Conservation (phyloP, 2,329 filamentous ascomycete species). For the Coleophoma crateriformis region DNA sequence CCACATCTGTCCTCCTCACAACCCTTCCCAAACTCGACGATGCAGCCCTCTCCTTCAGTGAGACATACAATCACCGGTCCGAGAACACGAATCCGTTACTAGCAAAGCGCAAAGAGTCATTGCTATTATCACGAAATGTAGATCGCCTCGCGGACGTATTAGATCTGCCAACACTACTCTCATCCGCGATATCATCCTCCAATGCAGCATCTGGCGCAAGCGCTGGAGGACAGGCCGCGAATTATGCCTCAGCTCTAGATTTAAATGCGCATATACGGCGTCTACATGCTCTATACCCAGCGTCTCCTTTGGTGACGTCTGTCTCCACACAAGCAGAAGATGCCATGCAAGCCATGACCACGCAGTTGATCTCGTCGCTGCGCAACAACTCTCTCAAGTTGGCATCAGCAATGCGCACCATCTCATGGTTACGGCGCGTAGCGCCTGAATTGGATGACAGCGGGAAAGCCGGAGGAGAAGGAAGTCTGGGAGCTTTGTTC, state of each 20-base stretch:
- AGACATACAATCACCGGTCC: conserved; percentile 71
- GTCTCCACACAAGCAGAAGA: conserved; percentile 75
- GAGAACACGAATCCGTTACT: conserved; percentile 61
- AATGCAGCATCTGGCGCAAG: conserved; percentile 27
- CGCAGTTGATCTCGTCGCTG: conserved; percentile 73
- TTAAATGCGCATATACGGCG: conserved; percentile 90
- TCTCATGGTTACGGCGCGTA: conserved; percentile 85
- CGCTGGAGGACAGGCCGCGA: conserved; percentile 43
- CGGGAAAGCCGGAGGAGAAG: conserved; percentile 41
- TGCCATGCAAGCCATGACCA: conserved; percentile 83
- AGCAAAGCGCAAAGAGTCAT: conserved; percentile 68
- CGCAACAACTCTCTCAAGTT: conserved; percentile 78
- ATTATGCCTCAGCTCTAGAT: conserved; percentile 86
- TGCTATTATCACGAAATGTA: conserved; percentile 79
- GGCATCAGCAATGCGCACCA: conserved; percentile 81
- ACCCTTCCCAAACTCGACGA: conserved; percentile 75
- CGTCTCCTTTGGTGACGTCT: conserved; percentile 67
- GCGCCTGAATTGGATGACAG: conserved; percentile 66
- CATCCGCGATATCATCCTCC: conserved; percentile 63
- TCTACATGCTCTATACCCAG: conserved; percentile 74
- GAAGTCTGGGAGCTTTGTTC: conserved; percentile 76
- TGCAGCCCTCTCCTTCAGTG: conserved; percentile 73
- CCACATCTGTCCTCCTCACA: conserved; percentile 62
- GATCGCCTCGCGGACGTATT: conserved; percentile 87
- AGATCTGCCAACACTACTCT: conserved; percentile 80